Evolutionary conservation across 139 green algal species (phyloP).

Genomic region (Microglena sp.): DNA sequence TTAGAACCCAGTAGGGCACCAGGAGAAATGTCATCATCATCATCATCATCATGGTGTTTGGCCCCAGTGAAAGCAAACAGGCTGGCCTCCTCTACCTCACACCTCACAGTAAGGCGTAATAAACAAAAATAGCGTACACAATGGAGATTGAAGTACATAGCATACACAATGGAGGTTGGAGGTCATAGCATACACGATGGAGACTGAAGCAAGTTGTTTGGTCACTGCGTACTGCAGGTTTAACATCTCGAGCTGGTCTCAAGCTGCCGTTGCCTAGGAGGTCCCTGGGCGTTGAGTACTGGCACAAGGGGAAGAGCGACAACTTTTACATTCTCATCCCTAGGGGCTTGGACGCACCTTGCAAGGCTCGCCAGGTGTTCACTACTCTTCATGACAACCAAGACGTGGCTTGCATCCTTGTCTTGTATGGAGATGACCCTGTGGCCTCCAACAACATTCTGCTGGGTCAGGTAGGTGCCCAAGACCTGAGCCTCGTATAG

Average conservation of each 20-base stretch:
- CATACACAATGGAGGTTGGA: background rate
- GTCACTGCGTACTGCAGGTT: background rate
- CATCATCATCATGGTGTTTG: too few relatives aligned
- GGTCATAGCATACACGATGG: background rate
- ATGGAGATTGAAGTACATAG: background rate
- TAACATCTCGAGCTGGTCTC: slow-evolving; percentile 11
- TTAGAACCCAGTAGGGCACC: background rate
- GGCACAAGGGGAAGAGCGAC: slow-evolving; percentile 19
- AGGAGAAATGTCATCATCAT: background rate
- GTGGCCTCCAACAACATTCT: slow-evolving; percentile 42
- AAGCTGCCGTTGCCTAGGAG: slow-evolving; percentile 32
- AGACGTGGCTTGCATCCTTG: slow-evolving; percentile 38
- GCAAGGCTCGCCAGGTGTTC: slow-evolving; percentile 31
- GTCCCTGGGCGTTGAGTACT: slow-evolving; percentile 40
- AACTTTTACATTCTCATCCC: slow-evolving; percentile 35
- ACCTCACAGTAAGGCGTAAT: background rate
- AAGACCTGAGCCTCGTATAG: background rate
- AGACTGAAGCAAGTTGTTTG: background rate
- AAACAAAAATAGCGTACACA: background rate
- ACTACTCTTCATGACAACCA: slow-evolving; percentile 50
- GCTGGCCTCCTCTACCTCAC: too few relatives aligned
- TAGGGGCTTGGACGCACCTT: slow-evolving; percentile 16
- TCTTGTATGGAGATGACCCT: slow-evolving; percentile 39
- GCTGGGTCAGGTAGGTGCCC: slow-evolving; percentile 23
- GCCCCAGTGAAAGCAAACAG: too few relatives aligned